Evolutionary conservation across 768 basidiomycete genomes (phyloP).

Genomic region (Calocybe indica): DNA sequence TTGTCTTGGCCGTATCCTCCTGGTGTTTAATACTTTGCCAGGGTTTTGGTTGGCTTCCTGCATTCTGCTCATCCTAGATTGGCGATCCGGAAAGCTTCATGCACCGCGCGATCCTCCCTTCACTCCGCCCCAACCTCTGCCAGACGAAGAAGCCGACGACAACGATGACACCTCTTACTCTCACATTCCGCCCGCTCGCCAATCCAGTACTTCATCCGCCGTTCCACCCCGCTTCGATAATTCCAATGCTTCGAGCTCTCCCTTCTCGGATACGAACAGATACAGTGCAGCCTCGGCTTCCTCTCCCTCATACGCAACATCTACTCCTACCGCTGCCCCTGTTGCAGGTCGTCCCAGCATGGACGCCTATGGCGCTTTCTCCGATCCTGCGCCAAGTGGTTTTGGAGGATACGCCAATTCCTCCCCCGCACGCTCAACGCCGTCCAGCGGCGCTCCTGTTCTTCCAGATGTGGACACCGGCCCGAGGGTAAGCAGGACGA

Average conservation of each 20-base stretch:
- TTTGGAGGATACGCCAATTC: constrained; percentile 50
- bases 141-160: constrained; percentile 43
- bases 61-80: constrained; percentile 61
- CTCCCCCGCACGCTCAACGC: constrained; percentile 19
- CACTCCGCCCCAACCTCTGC: constrained; percentile 44
- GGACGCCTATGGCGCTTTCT: constrained; percentile 89
- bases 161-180: constrained; percentile 41
- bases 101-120: constrained; percentile 72
- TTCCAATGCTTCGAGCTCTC: constrained; percentile 25
- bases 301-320: constrained; percentile 21
- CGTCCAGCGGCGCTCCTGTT: constrained; percentile 25
- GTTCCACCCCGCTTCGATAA: constrained; percentile 21
- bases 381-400: constrained; percentile 77
- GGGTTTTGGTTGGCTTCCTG: constrained; percentile 75
- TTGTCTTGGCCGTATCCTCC: neutral
- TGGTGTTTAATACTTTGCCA: constrained; percentile 19
- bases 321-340: constrained; percentile 18
- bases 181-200: constrained; percentile 37
- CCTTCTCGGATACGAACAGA: constrained; percentile 53
- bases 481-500: constrained; percentile 75
- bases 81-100: constrained; percentile 66
- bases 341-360: constrained; percentile 57
- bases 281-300: constrained; percentile 32
- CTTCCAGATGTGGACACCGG: constrained; percentile 35
- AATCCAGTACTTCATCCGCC: constrained; percentile 6